Evolutionary conservation across 805 yeast genomes (phyloP), one percentile per base, ranked within the genome.

Genomic region (Aciculoconidium aculeatum): DNA sequence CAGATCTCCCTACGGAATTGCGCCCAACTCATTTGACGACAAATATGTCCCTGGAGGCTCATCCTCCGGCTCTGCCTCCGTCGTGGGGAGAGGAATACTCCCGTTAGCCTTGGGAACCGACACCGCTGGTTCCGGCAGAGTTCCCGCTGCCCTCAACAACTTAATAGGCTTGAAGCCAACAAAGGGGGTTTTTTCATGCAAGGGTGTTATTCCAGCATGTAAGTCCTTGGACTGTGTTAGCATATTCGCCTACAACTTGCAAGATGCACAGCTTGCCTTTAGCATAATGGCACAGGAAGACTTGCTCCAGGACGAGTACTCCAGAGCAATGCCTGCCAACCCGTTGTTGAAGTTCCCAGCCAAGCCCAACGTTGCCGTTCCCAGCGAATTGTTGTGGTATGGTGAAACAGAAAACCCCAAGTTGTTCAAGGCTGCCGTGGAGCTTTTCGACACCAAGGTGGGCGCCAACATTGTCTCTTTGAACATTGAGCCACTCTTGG

Each of bases 61-160:
- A 2, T 80, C 94, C 21, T 87, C 96, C 1, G 98, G 98, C 8
- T 85, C 95, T n/a, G 94, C 95, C 5, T 77, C 80, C 9, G 88
- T 80, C 13, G 96, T 87, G 11, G 90, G 87, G 12, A 71, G 87
- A 42, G 97, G 97, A 35, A 65, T 78, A 27, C 96, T 85, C 11
- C 96, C 97, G 18, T 48, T 90, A 27, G 71, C 96, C 1, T 66
- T 90, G 44, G 96, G 96, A 20, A 92, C 97, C 5, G 98, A 90
- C 53, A 90, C 98, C 20, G 98, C 98, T 7, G 98, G 98, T 13
- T 85, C 95, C 5, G 96, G 96, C 23, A 75, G 98, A 49, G 98
- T 90, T 17, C 98, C 98, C 15, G 97, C 97, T 15, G 90, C 87
- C 17, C 67, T 90, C 41, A 90, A 90, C 69, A 92, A 92, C 57